Evolutionary conservation across 116 monocot genomes (phyloP).

Genomic region (Cymodocea nodosa): DNA sequence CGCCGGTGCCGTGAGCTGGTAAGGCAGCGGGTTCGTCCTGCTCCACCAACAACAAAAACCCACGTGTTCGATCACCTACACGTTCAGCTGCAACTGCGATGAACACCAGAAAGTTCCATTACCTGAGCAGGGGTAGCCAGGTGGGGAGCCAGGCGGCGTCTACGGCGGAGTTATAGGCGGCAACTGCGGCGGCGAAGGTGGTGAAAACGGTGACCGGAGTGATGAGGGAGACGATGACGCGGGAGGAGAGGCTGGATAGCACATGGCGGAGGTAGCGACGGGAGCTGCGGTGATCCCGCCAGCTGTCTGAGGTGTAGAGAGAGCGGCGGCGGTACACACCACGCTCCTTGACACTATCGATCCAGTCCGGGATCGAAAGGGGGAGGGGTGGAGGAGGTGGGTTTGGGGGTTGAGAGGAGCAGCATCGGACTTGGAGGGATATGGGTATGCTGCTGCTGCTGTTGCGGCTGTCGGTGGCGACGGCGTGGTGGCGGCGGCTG

Average conservation of each 20-base stretch:
- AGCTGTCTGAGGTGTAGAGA: slow-evolving; percentile 52
- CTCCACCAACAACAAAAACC: background rate
- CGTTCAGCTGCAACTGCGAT: no score
- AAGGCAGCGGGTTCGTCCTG: slow-evolving; percentile 30
- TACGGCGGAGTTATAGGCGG: slow-evolving; percentile 58
- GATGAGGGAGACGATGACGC: slow-evolving; percentile 73
- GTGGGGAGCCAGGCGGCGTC: slow-evolving; percentile 28
- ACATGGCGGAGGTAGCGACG: slow-evolving; percentile 73
- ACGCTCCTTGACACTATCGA: slow-evolving; percentile 52
- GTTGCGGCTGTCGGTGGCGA: no score
- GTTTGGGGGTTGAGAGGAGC: no score
- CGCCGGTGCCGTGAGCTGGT: slow-evolving; percentile 84
- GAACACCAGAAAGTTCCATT: no score
- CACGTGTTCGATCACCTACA: no score
- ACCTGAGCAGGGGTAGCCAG: slow-evolving; percentile 31
- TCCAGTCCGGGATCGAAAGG: slow-evolving; percentile 54
- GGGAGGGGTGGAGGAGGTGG: background rate
- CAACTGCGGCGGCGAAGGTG: slow-evolving; percentile 45
- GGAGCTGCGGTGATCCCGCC: slow-evolving; percentile 76
- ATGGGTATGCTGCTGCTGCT: no score
- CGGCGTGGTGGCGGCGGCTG: no score
- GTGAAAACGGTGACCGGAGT: slow-evolving; percentile 59
- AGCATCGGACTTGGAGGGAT: no score
- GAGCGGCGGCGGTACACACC: slow-evolving; percentile 31
- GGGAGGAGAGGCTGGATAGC: slow-evolving; percentile 56